Evolutionary conservation across 768 basidiomycete genomes (phyloP).

Genomic region (Dioszegia crocea): DNA sequence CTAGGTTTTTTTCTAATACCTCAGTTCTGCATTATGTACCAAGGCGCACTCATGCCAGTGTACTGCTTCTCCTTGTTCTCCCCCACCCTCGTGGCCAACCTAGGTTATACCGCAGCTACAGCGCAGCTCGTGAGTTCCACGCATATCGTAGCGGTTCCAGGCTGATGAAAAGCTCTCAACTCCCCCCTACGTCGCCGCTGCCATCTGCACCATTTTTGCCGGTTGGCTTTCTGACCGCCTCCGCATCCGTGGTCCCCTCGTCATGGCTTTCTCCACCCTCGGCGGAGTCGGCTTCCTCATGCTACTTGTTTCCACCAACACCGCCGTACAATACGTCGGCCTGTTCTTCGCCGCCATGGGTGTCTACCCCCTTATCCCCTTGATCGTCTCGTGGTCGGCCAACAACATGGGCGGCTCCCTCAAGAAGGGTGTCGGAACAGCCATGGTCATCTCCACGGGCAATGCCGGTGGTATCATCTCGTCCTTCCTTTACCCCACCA

Average conservation of each 20-base stretch:
- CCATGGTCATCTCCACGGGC: slow-evolving; percentile 30
- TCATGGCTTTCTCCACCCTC: slow-evolving; percentile 15
- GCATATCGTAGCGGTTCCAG: neutral
- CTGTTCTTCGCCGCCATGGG: slow-evolving; percentile 29
- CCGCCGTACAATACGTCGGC: slow-evolving; percentile 24
- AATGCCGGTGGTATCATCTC: slow-evolving; percentile 29
- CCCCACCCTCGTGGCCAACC: slow-evolving; percentile 24
- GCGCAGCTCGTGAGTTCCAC: slow-evolving; percentile 18
- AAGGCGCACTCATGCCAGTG: slow-evolving; percentile 26
- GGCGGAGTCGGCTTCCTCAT: slow-evolving; percentile 26
- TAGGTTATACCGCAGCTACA: slow-evolving; percentile 31
- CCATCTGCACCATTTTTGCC: slow-evolving; percentile 22
- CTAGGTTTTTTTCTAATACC: neutral
- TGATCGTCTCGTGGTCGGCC: slow-evolving; percentile 30
- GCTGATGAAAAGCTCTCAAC: slow-evolving; percentile 12
- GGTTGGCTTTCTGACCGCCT: slow-evolving; percentile 26
- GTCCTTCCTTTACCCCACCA: slow-evolving; percentile 29
- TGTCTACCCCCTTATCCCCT: slow-evolving; percentile 32
- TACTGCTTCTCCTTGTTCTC: slow-evolving; percentile 29
- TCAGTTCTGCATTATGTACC: slow-evolving; percentile 18
- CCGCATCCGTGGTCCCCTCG: slow-evolving; percentile 22
- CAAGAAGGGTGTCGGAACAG: slow-evolving; percentile 30
- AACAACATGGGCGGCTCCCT: slow-evolving; percentile 34
- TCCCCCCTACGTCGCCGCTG: slow-evolving; percentile 34
- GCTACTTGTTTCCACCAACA: slow-evolving; percentile 12